Evolutionary conservation across 208 protist species (phyloP), one percentile per base, ranked within the genome.

Genomic region (Acanthamoeba castellanii): DNA sequence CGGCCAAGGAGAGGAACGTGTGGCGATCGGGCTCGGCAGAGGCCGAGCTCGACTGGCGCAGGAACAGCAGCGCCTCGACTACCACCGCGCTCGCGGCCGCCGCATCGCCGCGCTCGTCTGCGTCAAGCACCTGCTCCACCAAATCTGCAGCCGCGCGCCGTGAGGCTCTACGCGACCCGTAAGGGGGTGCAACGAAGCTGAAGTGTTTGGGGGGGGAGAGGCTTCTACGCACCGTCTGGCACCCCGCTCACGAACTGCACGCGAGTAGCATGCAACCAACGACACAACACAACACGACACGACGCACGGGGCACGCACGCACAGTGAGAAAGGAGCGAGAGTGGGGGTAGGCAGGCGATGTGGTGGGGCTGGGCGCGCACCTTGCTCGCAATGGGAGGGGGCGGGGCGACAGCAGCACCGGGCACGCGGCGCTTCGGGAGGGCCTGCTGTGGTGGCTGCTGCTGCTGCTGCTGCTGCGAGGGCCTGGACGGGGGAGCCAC

Each of bases 11-110:
- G 37, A 92, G 59, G 30, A 74, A 92, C 25, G 37, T 47, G 32
- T 92, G 52, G 34, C 85, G 85, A 32, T 92, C 85, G 20, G 85
- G 85, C 34, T 92, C 85, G 8, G 85, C n/a, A 2, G 85, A 47
- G 22, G 25, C 32, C 14, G 37, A 27, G 18, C 30, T 45, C 30
- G 68, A 76, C 30, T 76, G 68, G 13, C 59, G 50, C 11, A 92
- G 47, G 14, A 72, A 64, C 57, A 92, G 27, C 27, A 92, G 59
- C 3, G 85, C 16, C 18, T 92, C 85, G 32, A 32, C 42, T 6
- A 92, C 27, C 55, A 76, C 13, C 4, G 50, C 85, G 47, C 37
- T 74, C 34, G 32, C 64, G 4, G 85, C 32, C 27, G 52, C 85
- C 20, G 47, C 27, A 68, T 91, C 84, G 32, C 55, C 84, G 27